Evolutionary conservation across 1,139 yeast species (phyloP), one percentile per base, ranked within the genome.

Genomic region (Yamadazyma atlantica): DNA sequence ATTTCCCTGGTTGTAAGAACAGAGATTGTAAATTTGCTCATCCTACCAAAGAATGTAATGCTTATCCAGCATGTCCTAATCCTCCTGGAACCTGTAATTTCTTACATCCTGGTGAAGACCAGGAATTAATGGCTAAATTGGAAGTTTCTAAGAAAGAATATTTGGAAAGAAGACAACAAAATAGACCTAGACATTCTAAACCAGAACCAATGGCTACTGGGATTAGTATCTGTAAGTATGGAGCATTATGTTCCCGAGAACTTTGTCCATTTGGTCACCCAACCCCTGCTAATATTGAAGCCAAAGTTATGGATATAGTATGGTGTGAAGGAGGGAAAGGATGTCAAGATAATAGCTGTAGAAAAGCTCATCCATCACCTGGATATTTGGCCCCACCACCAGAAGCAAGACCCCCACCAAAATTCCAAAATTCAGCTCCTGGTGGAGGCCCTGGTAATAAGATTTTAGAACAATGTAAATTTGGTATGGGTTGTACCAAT

Each of bases 201-300:
- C 42, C 58, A 46, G 45, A 66, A 57, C 43, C 78, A 12, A 43
- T 55, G 15, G 57, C 53, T 27, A 51, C 81, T 32, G 52, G 51
- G 26, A 72, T 79, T 41, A 75, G 78, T 4, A 55, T 82, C 29
- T 88, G 96, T 67, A 85, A 84, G 58, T 88, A 76, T 60, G 94
- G 92, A 28, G 69, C 74, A 23, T 64, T 79, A 37, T 88, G 96
- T 61, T 70, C 85, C 22, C 85, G 85, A 54, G 88, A 81, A 43
- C 63, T 76, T 45, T 88, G 96, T 66, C 88, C 89, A 18, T 87
- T 82, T 66, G 96, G 90, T 21, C 96, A 88, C 55, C 96, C 96
- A 34, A 86, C 96, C 1, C 94, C 95, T 1, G 85, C 88, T 12
- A 86, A 85, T 58, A 78, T 75, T 42, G 78, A 75, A 42, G 88